A percentile compares a stretch with the other conserved stretches of the same genome.
phyloP scores from a whole-genome alignment of 106 monocot genomes.

The Narthecium ossifragum region DNA sequence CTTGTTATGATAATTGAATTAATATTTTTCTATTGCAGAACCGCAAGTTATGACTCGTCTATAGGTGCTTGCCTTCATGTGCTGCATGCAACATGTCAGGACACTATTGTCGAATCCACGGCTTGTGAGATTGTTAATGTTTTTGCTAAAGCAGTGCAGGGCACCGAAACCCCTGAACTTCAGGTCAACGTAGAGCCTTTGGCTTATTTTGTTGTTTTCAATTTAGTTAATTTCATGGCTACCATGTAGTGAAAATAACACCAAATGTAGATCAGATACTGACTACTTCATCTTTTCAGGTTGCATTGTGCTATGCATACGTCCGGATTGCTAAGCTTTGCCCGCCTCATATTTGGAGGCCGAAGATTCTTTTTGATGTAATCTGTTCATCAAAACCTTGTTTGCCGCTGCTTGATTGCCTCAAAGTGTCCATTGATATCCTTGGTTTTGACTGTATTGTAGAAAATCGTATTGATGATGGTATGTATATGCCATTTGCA shows the following conservation, averaged over 20 bases:
- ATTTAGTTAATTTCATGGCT: too few relatives aligned
- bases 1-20: background rate
- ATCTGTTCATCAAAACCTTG: constrained; percentile 57
- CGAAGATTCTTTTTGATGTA: constrained; percentile 47
- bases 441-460: constrained; percentile 35
- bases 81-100: constrained; percentile 61
- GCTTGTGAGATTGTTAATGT: constrained; percentile 59
- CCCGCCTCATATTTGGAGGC: constrained; percentile 69
- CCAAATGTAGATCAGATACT: too few relatives aligned
- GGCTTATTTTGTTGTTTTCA: too few relatives aligned
- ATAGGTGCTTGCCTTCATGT: constrained; percentile 79
- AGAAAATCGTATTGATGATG: constrained; percentile 10
- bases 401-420: constrained; percentile 61
- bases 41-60: constrained; percentile 62
- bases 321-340: constrained; percentile 64
- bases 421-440: constrained; percentile 36
- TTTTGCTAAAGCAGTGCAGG: constrained; percentile 49
- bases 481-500: constrained; percentile 9
- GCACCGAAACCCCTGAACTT: constrained; percentile 71
- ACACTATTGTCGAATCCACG: constrained; percentile 65
- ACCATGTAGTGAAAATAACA: too few relatives aligned
- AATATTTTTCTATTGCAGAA: constrained; percentile 43
- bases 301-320: constrained; percentile 83
- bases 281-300: constrained; percentile 34
- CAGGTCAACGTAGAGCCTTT: constrained; percentile 54